Evolutionary conservation across 139 green algal species (phyloP), one percentile per base, ranked within the genome.

Genomic region (Coccomyxa sp.): DNA sequence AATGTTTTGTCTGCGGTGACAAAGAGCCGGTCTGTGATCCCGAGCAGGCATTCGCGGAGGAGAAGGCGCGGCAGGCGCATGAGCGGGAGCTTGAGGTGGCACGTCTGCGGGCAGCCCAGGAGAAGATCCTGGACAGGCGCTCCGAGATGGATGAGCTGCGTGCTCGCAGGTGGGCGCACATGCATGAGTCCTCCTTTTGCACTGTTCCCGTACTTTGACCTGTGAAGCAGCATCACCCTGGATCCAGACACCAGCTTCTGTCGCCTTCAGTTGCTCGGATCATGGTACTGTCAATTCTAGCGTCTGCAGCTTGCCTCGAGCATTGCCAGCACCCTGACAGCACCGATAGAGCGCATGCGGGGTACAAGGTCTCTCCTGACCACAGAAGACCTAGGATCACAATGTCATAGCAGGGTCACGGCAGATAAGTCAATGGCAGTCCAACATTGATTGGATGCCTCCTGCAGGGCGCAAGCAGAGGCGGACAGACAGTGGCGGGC

Each of bases 51-150:
- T 54, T 91, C 24, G 75, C 79, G 31, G 82, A 88, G 54, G 86
- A 95, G 83, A 92, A 95, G 87, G 94, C 90, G 70, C 73, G 82
- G 10, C 86, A 92, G 8, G 85, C 85, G 7, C 86, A 90, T 55
- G 91, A 94, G 81, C 93, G 93, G 82, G 94, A 97, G 89, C 55
- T 93, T 72, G 94, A 98, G 86, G 89, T 86, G n/a, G 92, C 91
- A 12, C 85, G 93, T n/a, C 78, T 98, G 55, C 86, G 94, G 0
- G 87, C 90, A 24, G 81, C 93, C 83, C 93, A 97, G 86, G 92
- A 98, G 86, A 85, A 88, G 14, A 84, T 84, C 38, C 85, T 83
- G 5, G 92, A 98, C 86, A 92, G 91, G 77, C 88, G 92, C 76
- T 86, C 90, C 9, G 91, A 95, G 81, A 82, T 94, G 38, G 94